Conservation (phyloP, 305 asterid genomes). For the Fraxinus xanthoxyloides region DNA sequence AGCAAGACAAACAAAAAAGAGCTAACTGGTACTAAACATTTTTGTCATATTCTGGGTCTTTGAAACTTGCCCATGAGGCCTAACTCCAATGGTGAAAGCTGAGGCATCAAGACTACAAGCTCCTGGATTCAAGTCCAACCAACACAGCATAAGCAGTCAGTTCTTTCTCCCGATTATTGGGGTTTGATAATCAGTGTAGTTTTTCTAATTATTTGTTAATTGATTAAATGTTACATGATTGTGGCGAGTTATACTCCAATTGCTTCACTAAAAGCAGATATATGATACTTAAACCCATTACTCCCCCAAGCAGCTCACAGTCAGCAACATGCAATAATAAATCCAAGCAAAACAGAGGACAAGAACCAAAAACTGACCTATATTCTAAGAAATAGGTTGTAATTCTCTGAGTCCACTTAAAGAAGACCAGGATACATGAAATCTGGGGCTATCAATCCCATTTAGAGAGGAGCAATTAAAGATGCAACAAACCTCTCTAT, state of each 20-base stretch:
- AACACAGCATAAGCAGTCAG: not conserved
- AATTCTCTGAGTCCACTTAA: not conserved
- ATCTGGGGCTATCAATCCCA: not conserved
- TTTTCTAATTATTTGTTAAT: not conserved
- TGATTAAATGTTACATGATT: not conserved
- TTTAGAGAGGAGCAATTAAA: conserved; percentile 3
- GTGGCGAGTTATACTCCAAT: not conserved
- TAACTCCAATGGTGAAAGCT: not conserved
- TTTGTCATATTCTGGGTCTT: not conserved
- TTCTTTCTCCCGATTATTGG: not conserved
- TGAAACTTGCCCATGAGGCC: too few species aligned
- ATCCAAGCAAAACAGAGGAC: not conserved
- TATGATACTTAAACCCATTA: not conserved
- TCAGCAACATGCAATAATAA: not conserved
- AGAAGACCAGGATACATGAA: not conserved
- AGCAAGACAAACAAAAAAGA: not conserved
- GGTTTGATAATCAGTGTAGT: not conserved
- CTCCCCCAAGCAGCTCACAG: not conserved
- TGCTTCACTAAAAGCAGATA: not conserved
- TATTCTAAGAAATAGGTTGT: not conserved
- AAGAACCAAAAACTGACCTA: not conserved
- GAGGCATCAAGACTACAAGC: not conserved
- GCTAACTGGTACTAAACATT: not conserved
- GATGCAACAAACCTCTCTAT: not conserved
- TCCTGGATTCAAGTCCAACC: not conserved